Conservation (phyloP, 805 yeast genomes). For the Saccharomycopsis sp. region DNA sequence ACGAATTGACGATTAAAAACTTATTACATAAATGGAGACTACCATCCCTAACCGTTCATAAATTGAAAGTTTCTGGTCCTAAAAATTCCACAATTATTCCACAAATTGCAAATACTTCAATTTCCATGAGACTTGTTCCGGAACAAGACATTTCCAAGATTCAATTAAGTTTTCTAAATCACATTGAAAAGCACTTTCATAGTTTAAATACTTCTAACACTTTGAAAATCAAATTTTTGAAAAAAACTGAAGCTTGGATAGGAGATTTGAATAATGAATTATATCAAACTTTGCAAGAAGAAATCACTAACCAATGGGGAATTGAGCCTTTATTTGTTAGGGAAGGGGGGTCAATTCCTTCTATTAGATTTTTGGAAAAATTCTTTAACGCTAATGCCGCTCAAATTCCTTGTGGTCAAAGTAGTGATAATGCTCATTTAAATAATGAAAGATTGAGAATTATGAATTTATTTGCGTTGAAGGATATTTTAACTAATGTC, state of each 20-base stretch:
- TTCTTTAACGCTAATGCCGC: constrained; percentile 81
- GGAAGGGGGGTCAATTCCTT: constrained; percentile 96
- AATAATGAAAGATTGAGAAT: constrained; percentile 78
- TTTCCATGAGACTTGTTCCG: constrained; percentile 85
- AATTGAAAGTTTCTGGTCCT: constrained; percentile 81
- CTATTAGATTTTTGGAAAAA: constrained; percentile 76
- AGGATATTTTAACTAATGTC: constrained; percentile 49
- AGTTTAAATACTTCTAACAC: constrained; percentile 50
- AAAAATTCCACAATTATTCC: constrained; percentile 87
- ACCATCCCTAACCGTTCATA: constrained; percentile 84
- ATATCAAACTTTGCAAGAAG: constrained; percentile 54
- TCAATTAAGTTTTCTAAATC: constrained; percentile 37
- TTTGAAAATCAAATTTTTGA: constrained; percentile 49
- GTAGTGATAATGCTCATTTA: constrained; percentile 89
- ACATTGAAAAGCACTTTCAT: constrained; percentile 38
- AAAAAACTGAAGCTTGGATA: constrained; percentile 94
- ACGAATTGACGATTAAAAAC: constrained; percentile 26
- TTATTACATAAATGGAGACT: constrained; percentile 77
- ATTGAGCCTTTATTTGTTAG: constrained; percentile 75
- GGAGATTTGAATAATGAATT: constrained; percentile 76
- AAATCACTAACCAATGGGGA: constrained; percentile 64
- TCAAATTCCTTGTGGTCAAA: constrained; percentile 94
- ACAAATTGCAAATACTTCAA: constrained; percentile 58
- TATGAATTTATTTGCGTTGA: constrained; percentile 63
- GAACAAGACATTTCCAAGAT: constrained; percentile 61